Conservation (phyloP, 148 eudicot species). For the Salicornia ramosissima region DNA sequence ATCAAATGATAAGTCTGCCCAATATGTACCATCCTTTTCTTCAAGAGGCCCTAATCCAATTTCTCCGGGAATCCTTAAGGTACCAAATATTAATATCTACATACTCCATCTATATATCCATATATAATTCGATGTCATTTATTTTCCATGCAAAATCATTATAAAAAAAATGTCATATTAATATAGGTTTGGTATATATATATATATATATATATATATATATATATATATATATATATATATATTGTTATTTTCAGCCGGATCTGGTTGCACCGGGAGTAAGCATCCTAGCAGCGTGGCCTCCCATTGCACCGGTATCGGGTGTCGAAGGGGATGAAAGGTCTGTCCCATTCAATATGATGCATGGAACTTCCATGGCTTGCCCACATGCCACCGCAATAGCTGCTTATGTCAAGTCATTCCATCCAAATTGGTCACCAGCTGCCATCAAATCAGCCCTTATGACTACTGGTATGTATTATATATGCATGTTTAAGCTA, state of each 20-base stretch:
- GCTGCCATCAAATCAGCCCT: constrained; percentile 40
- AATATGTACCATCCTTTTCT: constrained; percentile 28
- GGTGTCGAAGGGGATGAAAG: constrained; percentile 22
- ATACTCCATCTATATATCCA: too few species aligned
- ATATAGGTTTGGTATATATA: too few species aligned
- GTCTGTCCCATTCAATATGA: constrained; percentile 24
- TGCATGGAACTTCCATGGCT: constrained; percentile 40
- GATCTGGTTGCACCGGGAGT: constrained; percentile 47
- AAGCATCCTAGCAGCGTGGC: constrained; percentile 36
- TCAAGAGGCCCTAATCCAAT: constrained; percentile 33
- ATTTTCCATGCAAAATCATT: too few species aligned
- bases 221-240: too few species aligned
- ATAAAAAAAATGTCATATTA: too few species aligned
- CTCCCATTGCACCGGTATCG: constrained; percentile 22
- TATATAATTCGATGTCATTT: too few species aligned
- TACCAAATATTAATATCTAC: too few species aligned
- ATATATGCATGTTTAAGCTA: not conserved
- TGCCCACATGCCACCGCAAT: constrained; percentile 39
- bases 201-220: too few species aligned
- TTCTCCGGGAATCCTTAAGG: constrained; percentile 30
- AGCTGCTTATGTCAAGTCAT: constrained; percentile 38
- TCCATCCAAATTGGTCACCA: constrained; percentile 38
- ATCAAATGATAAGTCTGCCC: constrained; percentile 20
- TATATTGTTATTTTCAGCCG: constrained; percentile 24
- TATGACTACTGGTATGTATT: constrained; percentile 46